A percentile compares a stretch with the other conserved stretches of the same genome.
Conservation (phyloP, 768 basidiomycete species). For the Lentinula detonsa region DNA sequence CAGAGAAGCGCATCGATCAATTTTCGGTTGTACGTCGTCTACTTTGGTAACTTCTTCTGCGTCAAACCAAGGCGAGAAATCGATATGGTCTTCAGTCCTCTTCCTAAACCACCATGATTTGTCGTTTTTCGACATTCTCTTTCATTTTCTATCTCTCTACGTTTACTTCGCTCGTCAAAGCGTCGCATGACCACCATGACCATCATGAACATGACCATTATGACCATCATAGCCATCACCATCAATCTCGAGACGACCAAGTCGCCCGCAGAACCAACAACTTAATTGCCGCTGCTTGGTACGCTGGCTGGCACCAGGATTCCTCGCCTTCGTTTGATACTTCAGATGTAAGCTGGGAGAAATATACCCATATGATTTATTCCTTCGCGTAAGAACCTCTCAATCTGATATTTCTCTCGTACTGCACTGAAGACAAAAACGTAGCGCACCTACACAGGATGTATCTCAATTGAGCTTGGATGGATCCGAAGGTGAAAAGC, state of each 20-base stretch:
- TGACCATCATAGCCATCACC: neutral
- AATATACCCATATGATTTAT: conserved; percentile 64
- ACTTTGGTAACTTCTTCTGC: neutral
- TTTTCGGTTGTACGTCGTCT: too few relatives aligned
- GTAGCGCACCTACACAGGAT: conserved; percentile 31
- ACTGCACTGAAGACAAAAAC: neutral
- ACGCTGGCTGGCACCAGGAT: conserved; percentile 56
- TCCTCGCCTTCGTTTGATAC: conserved; percentile 28
- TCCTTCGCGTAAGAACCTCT: conserved; percentile 56
- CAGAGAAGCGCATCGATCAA: too few relatives aligned
- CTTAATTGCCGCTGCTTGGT: conserved; percentile 56
- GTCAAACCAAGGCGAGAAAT: neutral
- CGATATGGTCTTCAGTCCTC: neutral
- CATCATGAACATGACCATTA: neutral
- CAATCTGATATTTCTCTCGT: conserved; percentile 19
- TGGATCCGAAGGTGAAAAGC: conserved; percentile 39
- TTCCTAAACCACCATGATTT: neutral
- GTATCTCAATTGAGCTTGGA: conserved; percentile 25
- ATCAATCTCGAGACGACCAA: neutral
- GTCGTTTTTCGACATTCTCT: neutral
- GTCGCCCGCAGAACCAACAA: conserved; percentile 4
- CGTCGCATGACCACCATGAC: neutral
- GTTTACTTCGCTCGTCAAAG: neutral
- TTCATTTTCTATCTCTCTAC: neutral
- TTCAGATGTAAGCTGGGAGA: conserved; percentile 49